These are phyloP conservation scores for Eucalyptus urophylla DNA, from an alignment of 345 rosid genomes.

Conservation along the genomic window DNA sequence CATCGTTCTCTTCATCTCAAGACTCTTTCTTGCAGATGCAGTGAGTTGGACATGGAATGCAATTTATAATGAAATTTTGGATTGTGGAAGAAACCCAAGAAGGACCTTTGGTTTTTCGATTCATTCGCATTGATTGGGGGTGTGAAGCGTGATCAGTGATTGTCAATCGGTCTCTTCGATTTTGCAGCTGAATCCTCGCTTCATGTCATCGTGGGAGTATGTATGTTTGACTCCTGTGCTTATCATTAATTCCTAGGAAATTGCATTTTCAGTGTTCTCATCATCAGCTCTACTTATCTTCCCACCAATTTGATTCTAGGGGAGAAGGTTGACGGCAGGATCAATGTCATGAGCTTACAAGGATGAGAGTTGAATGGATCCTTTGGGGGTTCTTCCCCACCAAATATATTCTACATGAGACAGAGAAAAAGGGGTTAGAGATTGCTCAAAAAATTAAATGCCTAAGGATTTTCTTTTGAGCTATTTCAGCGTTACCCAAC, in stretches of 20 bases:
- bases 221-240: background rate
- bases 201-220: background rate
- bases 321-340: background rate
- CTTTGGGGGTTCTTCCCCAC: background rate
- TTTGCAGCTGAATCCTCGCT: background rate
- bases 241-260: background rate
- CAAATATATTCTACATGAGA: background rate
- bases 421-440: no score
- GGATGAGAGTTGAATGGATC: background rate
- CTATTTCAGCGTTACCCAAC: no score
- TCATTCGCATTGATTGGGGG: background rate
- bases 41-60: background rate
- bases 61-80: background rate
- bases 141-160: background rate
- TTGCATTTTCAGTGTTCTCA: background rate
- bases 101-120: background rate
- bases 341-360: background rate
- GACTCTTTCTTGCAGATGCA: background rate
- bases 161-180: background rate
- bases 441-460: no score
- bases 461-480: no score
- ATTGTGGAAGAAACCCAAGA: background rate
- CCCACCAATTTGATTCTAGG: background rate
- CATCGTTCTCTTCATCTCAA: background rate
- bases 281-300: background rate